Evolutionary conservation across 2,329 filamentous ascomycete species (phyloP).

Genomic region (Paecilomyces formosus): DNA sequence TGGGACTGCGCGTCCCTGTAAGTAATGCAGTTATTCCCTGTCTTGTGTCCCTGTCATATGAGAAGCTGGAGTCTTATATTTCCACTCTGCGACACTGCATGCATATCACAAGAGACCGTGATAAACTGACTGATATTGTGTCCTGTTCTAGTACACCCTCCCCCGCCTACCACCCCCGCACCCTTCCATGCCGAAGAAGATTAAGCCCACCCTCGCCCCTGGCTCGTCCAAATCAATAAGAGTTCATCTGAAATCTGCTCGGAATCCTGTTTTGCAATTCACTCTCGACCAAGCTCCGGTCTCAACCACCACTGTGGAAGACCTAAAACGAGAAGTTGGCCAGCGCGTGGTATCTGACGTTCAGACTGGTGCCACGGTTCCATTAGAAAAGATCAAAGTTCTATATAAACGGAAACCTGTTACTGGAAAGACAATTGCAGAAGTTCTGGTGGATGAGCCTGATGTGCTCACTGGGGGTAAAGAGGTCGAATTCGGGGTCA

Average conservation of each 20-base stretch:
- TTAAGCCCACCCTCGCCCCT: constrained; percentile 22
- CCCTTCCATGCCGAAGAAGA: constrained; percentile 37
- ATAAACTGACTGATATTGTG: neutral
- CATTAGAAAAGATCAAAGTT: constrained; percentile 72
- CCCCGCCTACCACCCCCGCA: constrained; percentile 38
- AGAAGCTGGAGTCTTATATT: neutral
- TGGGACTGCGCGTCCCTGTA: constrained; percentile 71
- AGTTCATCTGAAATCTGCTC: constrained; percentile 47
- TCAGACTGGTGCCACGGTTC: constrained; percentile 20
- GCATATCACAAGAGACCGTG: neutral
- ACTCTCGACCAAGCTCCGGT: constrained; percentile 54
- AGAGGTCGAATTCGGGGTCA: constrained; percentile 70
- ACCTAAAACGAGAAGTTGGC: constrained; percentile 66
- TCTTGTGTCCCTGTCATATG: neutral
- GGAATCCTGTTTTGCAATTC: constrained; percentile 64
- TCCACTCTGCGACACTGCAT: neutral
- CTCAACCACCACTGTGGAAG: constrained; percentile 65
- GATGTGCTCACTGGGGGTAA: constrained; percentile 31
- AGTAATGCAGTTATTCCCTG: constrained; percentile 19
- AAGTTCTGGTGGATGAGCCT: constrained; percentile 56
- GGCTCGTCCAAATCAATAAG: constrained; percentile 34
- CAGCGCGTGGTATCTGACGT: constrained; percentile 53
- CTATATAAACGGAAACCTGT: constrained; percentile 83
- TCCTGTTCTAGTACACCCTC: constrained; percentile 34
- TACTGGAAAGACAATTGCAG: constrained; percentile 68